Percentiles rank a stretch among this genome's conserved stretches.
These are phyloP conservation scores for Amaranthus tricolor DNA, from an alignment of 179 eudicot genomes.

Conservation along the genomic window DNA sequence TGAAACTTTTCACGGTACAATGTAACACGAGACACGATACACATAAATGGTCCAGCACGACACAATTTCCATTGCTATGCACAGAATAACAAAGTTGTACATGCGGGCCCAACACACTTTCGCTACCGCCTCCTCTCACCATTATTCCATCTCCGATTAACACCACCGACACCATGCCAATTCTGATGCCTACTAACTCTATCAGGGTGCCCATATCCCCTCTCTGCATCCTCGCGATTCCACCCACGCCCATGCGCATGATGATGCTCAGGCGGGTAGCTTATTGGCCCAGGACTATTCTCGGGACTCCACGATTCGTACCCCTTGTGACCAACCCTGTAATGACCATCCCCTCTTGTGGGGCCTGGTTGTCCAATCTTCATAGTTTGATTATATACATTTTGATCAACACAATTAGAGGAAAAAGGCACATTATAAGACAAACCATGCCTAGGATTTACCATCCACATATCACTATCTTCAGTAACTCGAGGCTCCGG, in stretches of 20 bases:
- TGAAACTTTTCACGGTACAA: too few species aligned
- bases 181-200: slow-evolving; percentile 46
- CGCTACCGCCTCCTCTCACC: slow-evolving; percentile 29
- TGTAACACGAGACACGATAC: too few species aligned
- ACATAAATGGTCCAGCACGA: too few species aligned
- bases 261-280: slow-evolving; percentile 31
- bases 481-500: slow-evolving; percentile 30
- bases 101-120: slow-evolving; percentile 18
- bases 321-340: slow-evolving; percentile 21
- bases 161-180: slow-evolving; percentile 27
- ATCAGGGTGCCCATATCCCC: slow-evolving; percentile 33
- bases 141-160: slow-evolving; percentile 27
- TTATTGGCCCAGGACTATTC: slow-evolving; percentile 50
- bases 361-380: slow-evolving; percentile 21
- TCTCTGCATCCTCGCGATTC: slow-evolving; percentile 35
- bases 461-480: slow-evolving; percentile 18
- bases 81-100: slow-evolving; percentile 17
- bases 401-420: slow-evolving; percentile 29
- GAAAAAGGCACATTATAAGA: slow-evolving; percentile 26
- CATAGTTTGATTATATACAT: slow-evolving; percentile 26
- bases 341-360: slow-evolving; percentile 31
- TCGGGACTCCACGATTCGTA: slow-evolving; percentile 66
- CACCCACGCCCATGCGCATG: slow-evolving; percentile 38
- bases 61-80: background rate
- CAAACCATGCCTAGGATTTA: slow-evolving; percentile 33